Conservation (phyloP, 441 rosid genomes). For the Biscutella laevigata region DNA sequence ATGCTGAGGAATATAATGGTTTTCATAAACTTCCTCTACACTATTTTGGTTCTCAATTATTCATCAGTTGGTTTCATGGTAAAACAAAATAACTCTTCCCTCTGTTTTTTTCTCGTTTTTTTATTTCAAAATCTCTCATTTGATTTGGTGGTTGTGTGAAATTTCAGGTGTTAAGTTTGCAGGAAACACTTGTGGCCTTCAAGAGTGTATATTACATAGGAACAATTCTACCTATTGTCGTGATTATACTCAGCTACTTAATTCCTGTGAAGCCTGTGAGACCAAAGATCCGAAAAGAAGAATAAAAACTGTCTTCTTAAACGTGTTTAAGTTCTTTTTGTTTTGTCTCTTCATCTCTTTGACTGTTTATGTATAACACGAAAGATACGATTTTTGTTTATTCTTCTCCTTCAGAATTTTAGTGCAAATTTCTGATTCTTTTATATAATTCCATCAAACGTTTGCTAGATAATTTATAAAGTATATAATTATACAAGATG, state of each 20-base stretch:
- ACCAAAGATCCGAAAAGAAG: conserved; percentile 53
- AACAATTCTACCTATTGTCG: conserved; percentile 49
- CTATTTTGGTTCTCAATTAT: conserved; percentile 66
- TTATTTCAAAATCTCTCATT: not conserved
- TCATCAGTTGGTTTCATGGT: conserved; percentile 89
- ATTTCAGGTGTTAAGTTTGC: conserved; percentile 68
- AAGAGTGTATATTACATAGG: conserved; percentile 74
- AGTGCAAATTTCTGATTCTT: too few relatives aligned
- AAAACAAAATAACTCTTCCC: conserved; percentile 27
- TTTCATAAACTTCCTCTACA: conserved; percentile 57
- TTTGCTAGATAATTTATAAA: too few relatives aligned
- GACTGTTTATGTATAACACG: conserved; percentile 12
- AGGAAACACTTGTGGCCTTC: conserved; percentile 58
- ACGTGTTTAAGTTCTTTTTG: too few relatives aligned
- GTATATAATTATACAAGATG: too few relatives aligned
- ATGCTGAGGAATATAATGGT: conserved; percentile 40
- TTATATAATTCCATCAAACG: too few relatives aligned
- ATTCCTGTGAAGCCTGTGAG: conserved; percentile 59
- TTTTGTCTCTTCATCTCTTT: not conserved
- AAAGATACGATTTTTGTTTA: not conserved
- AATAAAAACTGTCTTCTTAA: conserved; percentile 26
- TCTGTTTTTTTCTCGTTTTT: not conserved
- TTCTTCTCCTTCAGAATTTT: not conserved
- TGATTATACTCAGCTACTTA: conserved; percentile 53
- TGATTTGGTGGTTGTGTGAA: not conserved